A percentile compares a stretch with the other conserved stretches of the same genome.
These are phyloP conservation scores for Solanum habrochaites DNA, from an alignment of 257 asterid genomes.

Conservation along the genomic window DNA sequence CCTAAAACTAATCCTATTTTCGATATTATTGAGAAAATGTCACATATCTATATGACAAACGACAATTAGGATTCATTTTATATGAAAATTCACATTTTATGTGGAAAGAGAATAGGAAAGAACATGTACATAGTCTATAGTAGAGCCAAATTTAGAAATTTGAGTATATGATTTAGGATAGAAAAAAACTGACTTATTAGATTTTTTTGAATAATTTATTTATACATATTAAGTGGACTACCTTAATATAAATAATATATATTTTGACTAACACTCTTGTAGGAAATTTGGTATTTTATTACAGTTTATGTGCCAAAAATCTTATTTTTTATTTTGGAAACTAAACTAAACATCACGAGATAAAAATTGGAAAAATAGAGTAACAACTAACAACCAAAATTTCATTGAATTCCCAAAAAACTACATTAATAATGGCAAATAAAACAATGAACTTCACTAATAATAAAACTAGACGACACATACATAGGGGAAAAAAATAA, in stretches of 20 bases:
- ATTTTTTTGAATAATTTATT: background rate
- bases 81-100: background rate
- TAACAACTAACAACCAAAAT: background rate
- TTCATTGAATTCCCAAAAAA: background rate
- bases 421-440: background rate
- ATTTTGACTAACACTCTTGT: background rate
- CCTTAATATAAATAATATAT: background rate
- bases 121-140: background rate
- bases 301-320: background rate
- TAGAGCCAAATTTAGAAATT: background rate
- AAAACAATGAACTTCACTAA: background rate
- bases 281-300: background rate
- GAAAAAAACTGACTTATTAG: background rate
- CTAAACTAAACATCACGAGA: background rate
- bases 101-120: background rate
- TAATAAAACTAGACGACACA: background rate
- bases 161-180: background rate
- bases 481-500: background rate
- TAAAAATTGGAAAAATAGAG: background rate
- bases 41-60: background rate
- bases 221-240: background rate
- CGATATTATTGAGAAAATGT: background rate
- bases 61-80: background rate
- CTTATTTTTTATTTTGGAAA: background rate
- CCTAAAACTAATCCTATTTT: background rate